Base-by-base conservation (phyloP, 2,329 filamentous ascomycete genomes). In the Chalaropsis ovoidea region DNA sequence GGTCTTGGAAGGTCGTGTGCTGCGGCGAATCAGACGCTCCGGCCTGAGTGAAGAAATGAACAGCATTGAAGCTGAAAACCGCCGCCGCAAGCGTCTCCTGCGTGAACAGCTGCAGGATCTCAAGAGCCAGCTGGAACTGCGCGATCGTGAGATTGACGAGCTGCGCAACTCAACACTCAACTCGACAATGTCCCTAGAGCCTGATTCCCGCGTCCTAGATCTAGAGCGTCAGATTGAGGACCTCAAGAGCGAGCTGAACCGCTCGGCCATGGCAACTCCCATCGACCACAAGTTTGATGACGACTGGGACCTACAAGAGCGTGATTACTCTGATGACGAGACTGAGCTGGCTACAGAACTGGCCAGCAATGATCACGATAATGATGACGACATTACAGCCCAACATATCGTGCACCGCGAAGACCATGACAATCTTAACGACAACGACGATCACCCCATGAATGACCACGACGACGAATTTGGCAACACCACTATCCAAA, bases 41-140 rank as follows among this genome's bases (percentile, higher is more conserved):
- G 78, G 81, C 2, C 71, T 85, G 4, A 83, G 82, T 69, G 82
- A 83, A 68, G 80, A 85, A 73, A 80, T 84, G 74, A 81, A 84
- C 70, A 72, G 73, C 13, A 79, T 83, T 64, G 74, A 78, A 7
- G 73, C 74, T 7, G 79, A 81, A 66, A 81, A 79, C 70, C 76
- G 73, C 54, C 74, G 72, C 17, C 73, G 75, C 52, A 73, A 74
- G 0, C 73, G 72, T 63, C 72, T 76, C 39, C 73, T 77, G 10
- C 75, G 74, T 54, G 74, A 73, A 0, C 81, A 86, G 70, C 73
- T 86, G 1, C 74, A 77, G 7, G 74, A 74, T 8, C 76, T 87
- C 10, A 77, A 73, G 49, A 71, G 72, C 0, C 78, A 83, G 62
- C 71, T 87, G 7, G 77, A 76, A 5, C 75, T 74, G 1, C 79